Evolutionary conservation across 2,329 filamentous ascomycete species (phyloP), one percentile per base, ranked within the genome.

Genomic region (Nigrograna mackinnonii): DNA sequence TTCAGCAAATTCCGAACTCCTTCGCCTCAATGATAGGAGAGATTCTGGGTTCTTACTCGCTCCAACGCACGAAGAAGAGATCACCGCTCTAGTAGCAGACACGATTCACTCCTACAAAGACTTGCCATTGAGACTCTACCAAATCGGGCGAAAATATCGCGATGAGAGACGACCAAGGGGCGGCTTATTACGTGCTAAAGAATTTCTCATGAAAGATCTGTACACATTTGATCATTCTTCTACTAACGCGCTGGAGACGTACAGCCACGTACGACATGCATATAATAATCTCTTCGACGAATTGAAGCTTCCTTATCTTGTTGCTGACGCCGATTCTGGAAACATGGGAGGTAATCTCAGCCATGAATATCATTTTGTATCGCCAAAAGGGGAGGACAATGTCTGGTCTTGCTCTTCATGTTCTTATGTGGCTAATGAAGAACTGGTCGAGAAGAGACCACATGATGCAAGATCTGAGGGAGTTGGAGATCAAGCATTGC

Each of bases 181-280:
- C 56, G 94, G 94, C 11, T 76, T 99, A 2, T 75, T 99, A 6
- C 84, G 94, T 7, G 87, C 89, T 1, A 84, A 91, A 47, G 94
- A 99, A 61, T 99, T 99, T 58, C 72, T 90, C 55, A 99, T 99
- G 94, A 99, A 99, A 69, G 94, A 99, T 67, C 79, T 99, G 1
- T 99, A 99, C 66, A 96, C 91, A 0, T 99, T 99, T 61, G 94
- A 99, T 61, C 72, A 78, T 24, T 85, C 79, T 4, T 65, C 76
- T 1, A 71, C 80, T 19, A 73, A 80, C n/a, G 92, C 92, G 2
- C 73, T 91, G n/a, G 71, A 80, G 37, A 96, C 92, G 0, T 99
- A 99, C 55, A 70, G 82, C 5, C 72, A 84, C 31, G 90, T 96
- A 3, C 82, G 87, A 37, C 66, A 68, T 26, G 86, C 87, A 2